Conservation (phyloP, 352 stramenopile genomes). For the Phytophthora crassamura region DNA sequence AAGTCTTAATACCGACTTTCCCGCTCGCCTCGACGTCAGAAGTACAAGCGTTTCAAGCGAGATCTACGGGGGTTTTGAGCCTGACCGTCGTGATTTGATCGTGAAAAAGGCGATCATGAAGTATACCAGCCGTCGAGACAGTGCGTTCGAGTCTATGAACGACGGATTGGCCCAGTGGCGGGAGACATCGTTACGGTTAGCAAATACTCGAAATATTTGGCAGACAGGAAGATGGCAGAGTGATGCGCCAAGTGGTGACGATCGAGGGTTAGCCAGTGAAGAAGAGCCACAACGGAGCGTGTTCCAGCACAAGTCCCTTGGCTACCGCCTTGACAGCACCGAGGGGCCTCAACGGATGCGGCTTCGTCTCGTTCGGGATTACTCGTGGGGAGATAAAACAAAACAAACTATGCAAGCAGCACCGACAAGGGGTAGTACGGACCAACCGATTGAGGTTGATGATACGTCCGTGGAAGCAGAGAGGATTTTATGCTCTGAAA, state of each 20-base stretch:
- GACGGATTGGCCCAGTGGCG: conserved; percentile 46
- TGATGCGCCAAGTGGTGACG: not conserved
- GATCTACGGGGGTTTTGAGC: conserved; percentile 15
- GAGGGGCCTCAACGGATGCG: conserved; percentile 64
- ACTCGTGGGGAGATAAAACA: conserved; percentile 12
- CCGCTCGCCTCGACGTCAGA: conserved; percentile 31
- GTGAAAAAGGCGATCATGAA: conserved; percentile 53
- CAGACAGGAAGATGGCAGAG: conserved; percentile 44
- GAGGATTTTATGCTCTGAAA: not conserved
- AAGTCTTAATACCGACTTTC: conserved; percentile 44
- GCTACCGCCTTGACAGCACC: conserved; percentile 52
- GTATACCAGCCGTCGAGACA: conserved; percentile 45
- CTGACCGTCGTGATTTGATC: conserved; percentile 31
- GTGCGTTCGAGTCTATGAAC: conserved; percentile 43
- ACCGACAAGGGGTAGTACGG: not conserved
- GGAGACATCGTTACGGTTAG: conserved; percentile 43
- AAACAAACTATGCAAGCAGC: not conserved
- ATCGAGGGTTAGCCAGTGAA: not conserved
- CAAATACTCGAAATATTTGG: conserved; percentile 54
- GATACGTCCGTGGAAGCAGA: not conserved
- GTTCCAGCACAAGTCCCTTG: conserved; percentile 49
- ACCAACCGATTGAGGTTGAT: not conserved
- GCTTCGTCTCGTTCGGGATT: conserved; percentile 52
- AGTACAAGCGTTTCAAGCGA: conserved; percentile 6
- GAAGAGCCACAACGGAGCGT: conserved; percentile 40